These are phyloP conservation scores for Tympanopsis confertula DNA, from an alignment of 2,329 filamentous ascomycete genomes.

Conservation along the genomic window DNA sequence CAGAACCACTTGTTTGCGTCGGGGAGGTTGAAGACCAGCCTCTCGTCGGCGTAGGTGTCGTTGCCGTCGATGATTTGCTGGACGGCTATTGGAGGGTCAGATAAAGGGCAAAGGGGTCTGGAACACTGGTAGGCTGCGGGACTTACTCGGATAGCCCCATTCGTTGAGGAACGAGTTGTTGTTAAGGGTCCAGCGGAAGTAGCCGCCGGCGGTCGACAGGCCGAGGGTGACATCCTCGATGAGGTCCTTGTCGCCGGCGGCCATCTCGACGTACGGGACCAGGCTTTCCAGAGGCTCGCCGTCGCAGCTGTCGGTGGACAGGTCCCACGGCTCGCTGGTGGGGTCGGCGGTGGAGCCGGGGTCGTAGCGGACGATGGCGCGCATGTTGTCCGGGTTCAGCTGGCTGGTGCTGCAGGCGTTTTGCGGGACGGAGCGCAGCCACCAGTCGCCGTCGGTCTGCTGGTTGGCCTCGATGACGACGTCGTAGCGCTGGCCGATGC, in stretches of 20 bases:
- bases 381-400: slow-evolving; percentile 7
- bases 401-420: slow-evolving; percentile 4
- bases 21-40: not conserved
- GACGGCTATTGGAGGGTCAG: too few relatives aligned
- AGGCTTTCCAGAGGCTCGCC: slow-evolving; percentile 14
- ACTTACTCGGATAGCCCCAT: slow-evolving; percentile 22
- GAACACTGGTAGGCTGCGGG: slow-evolving; percentile 7
- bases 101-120: too few relatives aligned
- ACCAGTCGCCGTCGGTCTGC: slow-evolving; percentile 8
- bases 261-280: slow-evolving; percentile 12
- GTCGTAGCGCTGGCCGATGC: slow-evolving; percentile 25
- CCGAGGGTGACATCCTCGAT: slow-evolving; percentile 2
- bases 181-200: slow-evolving; percentile 19
- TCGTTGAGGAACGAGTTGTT: slow-evolving; percentile 20
- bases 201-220: slow-evolving; percentile 3
- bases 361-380: slow-evolving; percentile 13
- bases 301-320: slow-evolving; percentile 10
- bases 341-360: slow-evolving; percentile 12
- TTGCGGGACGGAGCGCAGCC: slow-evolving; percentile 13
- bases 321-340: slow-evolving; percentile 8
- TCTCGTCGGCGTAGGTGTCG: not conserved
- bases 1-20: not conserved
- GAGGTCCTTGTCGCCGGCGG: slow-evolving; percentile 3
- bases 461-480: slow-evolving; percentile 22
- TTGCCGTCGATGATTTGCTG: too few relatives aligned